Base-by-base conservation (phyloP, 2,329 filamentous ascomycete genomes). In the Ceratocystis cacaofunesta region DNA sequence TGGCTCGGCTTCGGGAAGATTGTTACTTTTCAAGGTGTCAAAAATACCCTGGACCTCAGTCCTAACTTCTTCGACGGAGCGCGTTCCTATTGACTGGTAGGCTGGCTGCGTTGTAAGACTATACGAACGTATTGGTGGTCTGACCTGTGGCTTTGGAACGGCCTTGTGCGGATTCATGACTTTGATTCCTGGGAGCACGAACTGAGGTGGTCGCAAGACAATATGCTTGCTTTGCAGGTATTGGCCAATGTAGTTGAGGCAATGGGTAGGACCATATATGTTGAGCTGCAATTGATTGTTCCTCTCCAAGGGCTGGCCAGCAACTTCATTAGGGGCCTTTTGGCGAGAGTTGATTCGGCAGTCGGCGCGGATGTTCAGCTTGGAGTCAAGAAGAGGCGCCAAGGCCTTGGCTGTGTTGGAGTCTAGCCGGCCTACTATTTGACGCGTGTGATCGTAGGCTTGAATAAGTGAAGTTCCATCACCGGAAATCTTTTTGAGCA, bases 11-110 rank as follows among this genome's bases (percentile, higher is more conserved):
- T 86, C 82, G 0, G 88, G 88, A 5, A 97, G 77, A 67, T 90
- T 84, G 65, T 95, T 88, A 8, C 82, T 85, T 70, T 86, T 86
- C 48, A 96, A 82, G 6, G 86, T 87, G 75, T 96, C 91, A 71
- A 99, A 96, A 72, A 97, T 89, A 52, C 85, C 85, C 73, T 90
- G 83, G 25, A 96, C 88, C 66, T 96, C 91, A 68, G 85, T 86
- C 8, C 88, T 87, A 67, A 96, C 87, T 74, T 97, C 91, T 70
- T 97, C 92, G 0, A 86, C 85, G 0, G 89, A 92, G 41, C 90
- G 83, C 61, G 73, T 75, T 8, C 50, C 61, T n/a, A 60, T 62
- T 36, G 63, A 61, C 30, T 71, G 44, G 25, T 71, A 65, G 6
- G 70, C 65, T 25, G 68, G 66, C 44, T 70, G 67, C 17, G 67